Base-by-base conservation (phyloP, 139 green algal genomes). In the Micractinium conductrix region DNA sequence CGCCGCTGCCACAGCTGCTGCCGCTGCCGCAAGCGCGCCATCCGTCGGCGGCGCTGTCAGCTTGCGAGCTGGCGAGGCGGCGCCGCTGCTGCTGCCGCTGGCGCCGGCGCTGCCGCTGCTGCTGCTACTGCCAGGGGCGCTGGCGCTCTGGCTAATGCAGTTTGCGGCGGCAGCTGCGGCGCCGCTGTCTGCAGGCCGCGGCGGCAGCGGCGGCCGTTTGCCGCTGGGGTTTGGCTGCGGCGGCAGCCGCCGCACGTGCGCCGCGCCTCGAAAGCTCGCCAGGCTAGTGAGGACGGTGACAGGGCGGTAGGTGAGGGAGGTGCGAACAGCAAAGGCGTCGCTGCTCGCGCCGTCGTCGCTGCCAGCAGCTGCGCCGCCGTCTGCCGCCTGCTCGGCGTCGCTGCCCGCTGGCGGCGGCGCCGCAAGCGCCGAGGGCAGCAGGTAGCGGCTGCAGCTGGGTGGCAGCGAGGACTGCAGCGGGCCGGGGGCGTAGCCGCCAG, bases 261-360 rank as follows among this genome's bases (percentile, higher is more conserved):
- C 43, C 0, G 76, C 76, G 2, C 53, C 67, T 5, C 74, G 50
- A 33, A 88, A 88, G 69, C 43, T 60, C 22, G 75, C 42, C 28
- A 88, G 76, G 67, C 75, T 85, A 33, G 84, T 88, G n/a, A 88
- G 68, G 21, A 70, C 48, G 7, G 75, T 63, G 35, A 88, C 53
- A 0, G 76, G 84, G 3, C 84, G 43, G 63, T 80, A 63, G 0
- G 63, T 58, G 26, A 85, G 69, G 7, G 71, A 35, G 8, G 80
- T 53, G 4, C 80, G 80, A 22, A 35, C 42, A 3, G 80, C 80
- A 40, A 79, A 40, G 4, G 26, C 26, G 62, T 63, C 55, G 62
- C 38, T 30, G 2, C 37, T 30, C 2, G 38, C 19, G 4, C 48
- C 48, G 50, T 45, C 45, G 7, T n/a, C n/a, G n/a, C n/a, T n/a